Base-by-base conservation (phyloP, 1,284 basidiomycete genomes). In the Melampsora abietis-canadensis region DNA sequence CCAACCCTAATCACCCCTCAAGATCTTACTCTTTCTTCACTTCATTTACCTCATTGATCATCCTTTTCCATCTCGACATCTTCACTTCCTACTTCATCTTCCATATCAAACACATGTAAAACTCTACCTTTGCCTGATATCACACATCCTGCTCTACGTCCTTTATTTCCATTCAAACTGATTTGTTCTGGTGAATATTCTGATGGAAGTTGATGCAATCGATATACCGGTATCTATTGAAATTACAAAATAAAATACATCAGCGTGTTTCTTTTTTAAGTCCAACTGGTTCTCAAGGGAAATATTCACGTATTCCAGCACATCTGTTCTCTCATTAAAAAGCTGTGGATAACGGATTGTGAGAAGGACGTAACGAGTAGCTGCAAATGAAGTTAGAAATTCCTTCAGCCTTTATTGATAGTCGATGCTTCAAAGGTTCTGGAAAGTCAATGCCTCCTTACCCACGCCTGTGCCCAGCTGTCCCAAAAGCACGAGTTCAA, bases 21-120 rank as follows among this genome's bases (percentile, higher is more conserved):
- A 4, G 15, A 51, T 51, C 48, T 51, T 54, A n/a, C 24, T 12
- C 2, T 19, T 54, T 27, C 2, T 14, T 40, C 37, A 12, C 6
- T 54, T 54, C 2, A 2, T 21, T 15, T 5, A n/a, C 2, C 17
- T 54, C 51, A 54, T 54, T n/a, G 1, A 54, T 54, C 51, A 54
- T 54, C 51, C 19, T 27, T 54, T 54, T n/a, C 51, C 51, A 21
- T 27, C 17, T 54, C 51, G 4, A 54, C 4, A 54, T 54, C 51
- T 54, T 61, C 60, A 61, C 34, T 37, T 30, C 17, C 24, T 19
- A 2, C 60, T 34, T 30, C 48, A 59, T 72, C 69, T 21, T 65
- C 62, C 69, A 64, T 64, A 59, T 72, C 69, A 72, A 72, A 72
- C 19, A 65, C 69, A 59, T 72, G 61, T 37, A 72, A 40, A 44